phyloP scores from a whole-genome alignment of 345 rosid species.

The Populus deltoides region DNA sequence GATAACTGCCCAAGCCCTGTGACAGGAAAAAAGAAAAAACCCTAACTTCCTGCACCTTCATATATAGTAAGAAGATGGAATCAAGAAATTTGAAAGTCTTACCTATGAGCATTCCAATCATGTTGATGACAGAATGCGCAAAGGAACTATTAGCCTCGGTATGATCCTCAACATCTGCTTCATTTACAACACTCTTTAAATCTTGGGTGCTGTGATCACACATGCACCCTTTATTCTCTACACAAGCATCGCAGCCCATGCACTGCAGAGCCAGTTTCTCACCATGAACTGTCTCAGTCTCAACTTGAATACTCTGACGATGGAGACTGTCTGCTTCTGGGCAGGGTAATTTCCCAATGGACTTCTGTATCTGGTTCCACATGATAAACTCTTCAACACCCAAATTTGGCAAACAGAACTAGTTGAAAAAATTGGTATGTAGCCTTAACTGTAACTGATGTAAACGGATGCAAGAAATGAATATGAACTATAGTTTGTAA shows the following conservation, averaged over 20 bases:
- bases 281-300: constrained; percentile 28
- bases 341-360: constrained; percentile 4
- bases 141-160: constrained; percentile 45
- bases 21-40: background rate
- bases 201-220: constrained; percentile 5
- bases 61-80: background rate
- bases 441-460: too few species aligned
- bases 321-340: constrained; percentile 11
- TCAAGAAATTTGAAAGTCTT: background rate
- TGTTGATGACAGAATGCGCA: constrained; percentile 67
- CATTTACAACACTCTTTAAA: background rate
- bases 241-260: constrained; percentile 30
- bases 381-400: background rate
- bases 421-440: background rate
- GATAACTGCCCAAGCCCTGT: constrained; percentile 78
- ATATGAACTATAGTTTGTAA: background rate
- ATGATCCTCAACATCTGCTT: background rate
- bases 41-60: too few species aligned
- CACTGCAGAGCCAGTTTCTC: constrained; percentile 15
- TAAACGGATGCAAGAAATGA: too few species aligned
- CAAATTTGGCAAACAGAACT: background rate
- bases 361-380: constrained; percentile 12
- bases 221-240: constrained; percentile 33
- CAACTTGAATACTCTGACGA: constrained; percentile 19
- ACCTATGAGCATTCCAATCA: constrained; percentile 92